These are phyloP conservation scores for Alternaria sp. DNA, from an alignment of 2,329 filamentous ascomycete genomes.

Conservation along the genomic window DNA sequence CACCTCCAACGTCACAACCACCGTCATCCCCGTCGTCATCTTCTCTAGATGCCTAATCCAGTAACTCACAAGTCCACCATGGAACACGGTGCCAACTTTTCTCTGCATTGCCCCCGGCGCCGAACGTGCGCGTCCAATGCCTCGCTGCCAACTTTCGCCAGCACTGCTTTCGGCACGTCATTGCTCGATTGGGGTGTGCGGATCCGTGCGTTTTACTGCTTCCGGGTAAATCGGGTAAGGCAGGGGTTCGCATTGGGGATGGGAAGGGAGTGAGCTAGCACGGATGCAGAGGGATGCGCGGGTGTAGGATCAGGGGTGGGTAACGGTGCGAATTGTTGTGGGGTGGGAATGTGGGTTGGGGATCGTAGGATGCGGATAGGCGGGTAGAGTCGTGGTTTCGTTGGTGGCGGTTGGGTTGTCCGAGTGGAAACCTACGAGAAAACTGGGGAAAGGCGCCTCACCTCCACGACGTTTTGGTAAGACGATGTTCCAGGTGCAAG, in stretches of 20 bases:
- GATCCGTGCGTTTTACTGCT: neutral
- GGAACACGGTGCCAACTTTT: slow-evolving; percentile 8
- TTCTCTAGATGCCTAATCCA: neutral
- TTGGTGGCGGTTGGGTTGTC: neutral
- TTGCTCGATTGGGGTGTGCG: neutral
- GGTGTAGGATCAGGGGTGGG: neutral
- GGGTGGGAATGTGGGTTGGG: neutral
- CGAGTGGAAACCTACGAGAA: neutral
- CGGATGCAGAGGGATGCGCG: neutral
- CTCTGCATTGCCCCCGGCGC: neutral
- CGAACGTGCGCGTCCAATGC: neutral
- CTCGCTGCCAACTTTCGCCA: slow-evolving; percentile 2
- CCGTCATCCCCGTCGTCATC: neutral
- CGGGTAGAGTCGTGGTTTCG: neutral
- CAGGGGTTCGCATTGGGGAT: neutral
- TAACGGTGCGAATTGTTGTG: neutral
- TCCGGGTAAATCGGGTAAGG: neutral
- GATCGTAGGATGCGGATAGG: neutral
- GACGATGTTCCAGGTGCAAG: neutral
- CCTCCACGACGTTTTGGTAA: neutral
- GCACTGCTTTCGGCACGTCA: neutral
- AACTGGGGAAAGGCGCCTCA: neutral
- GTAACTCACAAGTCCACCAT: neutral
- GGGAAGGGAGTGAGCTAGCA: neutral
- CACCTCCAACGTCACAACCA: neutral